Conservation (phyloP, 768 basidiomycete genomes). For the Mrakia blollopis region DNA sequence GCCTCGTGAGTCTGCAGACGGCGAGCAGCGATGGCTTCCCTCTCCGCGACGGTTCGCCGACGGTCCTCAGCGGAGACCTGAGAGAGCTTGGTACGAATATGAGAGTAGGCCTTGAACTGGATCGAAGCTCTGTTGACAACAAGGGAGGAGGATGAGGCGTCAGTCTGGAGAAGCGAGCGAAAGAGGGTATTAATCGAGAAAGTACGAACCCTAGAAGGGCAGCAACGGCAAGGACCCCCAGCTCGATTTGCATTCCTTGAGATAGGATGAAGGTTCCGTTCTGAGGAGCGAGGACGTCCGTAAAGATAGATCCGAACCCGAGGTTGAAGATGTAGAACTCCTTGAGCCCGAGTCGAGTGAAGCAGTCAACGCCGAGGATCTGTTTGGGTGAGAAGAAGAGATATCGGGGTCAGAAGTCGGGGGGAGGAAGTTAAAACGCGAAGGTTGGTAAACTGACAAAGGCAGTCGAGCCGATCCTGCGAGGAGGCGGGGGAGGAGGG, state of each 20-base stretch:
- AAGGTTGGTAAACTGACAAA: constrained; percentile 45
- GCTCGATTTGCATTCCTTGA: constrained; percentile 87
- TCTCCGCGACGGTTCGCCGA: constrained; percentile 64
- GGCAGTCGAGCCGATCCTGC: constrained; percentile 71
- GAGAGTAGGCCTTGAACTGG: constrained; percentile 76
- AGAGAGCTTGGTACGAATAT: constrained; percentile 63
- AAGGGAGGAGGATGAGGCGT: background rate
- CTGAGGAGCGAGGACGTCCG: constrained; percentile 55
- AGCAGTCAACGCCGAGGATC: constrained; percentile 90
- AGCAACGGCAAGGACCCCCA: constrained; percentile 64
- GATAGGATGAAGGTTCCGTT: constrained; percentile 41
- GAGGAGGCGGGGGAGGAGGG: background rate
- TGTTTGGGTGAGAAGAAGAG: background rate
- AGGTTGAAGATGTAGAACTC: constrained; percentile 98
- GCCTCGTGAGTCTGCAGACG: constrained; percentile 59
- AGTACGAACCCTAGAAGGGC: constrained; percentile 57
- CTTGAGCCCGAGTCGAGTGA: constrained; percentile 83
- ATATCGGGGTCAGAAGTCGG: background rate
- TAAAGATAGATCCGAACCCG: constrained; percentile 74
- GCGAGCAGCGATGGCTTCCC: constrained; percentile 67
- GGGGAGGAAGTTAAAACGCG: background rate
- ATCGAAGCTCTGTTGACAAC: constrained; percentile 71
- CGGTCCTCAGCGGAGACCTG: constrained; percentile 70
- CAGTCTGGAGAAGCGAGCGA: background rate
- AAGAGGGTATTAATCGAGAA: background rate